Evolutionary conservation across 441 rosid species (phyloP).

Genomic region (Viola pubescens): DNA sequence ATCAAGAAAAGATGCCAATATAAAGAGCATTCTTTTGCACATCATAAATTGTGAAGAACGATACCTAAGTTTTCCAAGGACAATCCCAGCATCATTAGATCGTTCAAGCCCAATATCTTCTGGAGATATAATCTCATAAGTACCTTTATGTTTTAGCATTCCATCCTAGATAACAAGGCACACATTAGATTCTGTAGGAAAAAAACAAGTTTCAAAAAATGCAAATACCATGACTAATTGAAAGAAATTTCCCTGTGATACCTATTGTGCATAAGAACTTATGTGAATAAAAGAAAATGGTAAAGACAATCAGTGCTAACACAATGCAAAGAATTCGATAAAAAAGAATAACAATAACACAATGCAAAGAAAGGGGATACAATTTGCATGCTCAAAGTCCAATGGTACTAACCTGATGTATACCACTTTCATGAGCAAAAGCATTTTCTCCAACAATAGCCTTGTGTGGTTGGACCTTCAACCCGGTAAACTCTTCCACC

Average conservation of each 20-base stretch:
- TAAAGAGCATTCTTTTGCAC: neutral
- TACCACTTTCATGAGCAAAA: conserved; percentile 88
- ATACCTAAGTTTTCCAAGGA: conserved; percentile 93
- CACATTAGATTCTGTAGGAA: neutral
- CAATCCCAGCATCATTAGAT: conserved; percentile 83
- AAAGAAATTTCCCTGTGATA: neutral
- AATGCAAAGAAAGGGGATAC: neutral
- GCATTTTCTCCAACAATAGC: conserved; percentile 95
- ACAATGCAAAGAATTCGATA: neutral
- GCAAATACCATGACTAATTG: neutral
- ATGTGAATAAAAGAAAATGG: neutral
- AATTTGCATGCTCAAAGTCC: neutral
- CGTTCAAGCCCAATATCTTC: conserved; percentile 93
- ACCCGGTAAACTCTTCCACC: conserved; percentile 95
- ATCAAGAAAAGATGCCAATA: neutral
- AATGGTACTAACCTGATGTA: conserved; percentile 59
- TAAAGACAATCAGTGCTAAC: neutral
- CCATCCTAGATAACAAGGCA: conserved; percentile 55
- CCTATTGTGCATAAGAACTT: neutral
- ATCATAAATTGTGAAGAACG: neutral
- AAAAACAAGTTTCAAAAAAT: neutral
- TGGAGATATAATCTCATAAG: conserved; percentile 86
- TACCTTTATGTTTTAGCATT: conserved; percentile 91
- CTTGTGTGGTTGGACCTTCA: conserved; percentile 91
- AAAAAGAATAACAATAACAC: neutral